Evolutionary conservation across 306 rosid species (phyloP).

Genomic region (Prunus fruticosa): DNA sequence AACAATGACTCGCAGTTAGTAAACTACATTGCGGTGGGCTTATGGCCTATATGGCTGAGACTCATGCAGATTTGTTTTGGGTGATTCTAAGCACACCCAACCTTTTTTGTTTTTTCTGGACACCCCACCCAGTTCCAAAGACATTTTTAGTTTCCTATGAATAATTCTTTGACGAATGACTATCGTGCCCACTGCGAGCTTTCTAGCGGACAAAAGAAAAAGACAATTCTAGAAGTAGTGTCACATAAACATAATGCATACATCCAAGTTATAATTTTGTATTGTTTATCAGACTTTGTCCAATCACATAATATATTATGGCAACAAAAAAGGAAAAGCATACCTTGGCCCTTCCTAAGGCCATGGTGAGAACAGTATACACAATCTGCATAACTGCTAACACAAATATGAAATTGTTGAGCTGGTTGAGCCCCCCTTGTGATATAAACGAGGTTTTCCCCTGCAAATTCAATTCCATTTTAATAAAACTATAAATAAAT

Average conservation of each 20-base stretch:
- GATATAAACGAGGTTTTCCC: slow-evolving; percentile 54
- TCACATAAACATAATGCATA: not conserved
- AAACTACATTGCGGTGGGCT: no score
- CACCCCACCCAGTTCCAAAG: no score
- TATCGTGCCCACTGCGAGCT: not conserved
- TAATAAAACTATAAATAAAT: not conserved
- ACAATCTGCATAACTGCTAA: slow-evolving; percentile 59
- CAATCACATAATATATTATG: not conserved
- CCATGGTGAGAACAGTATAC: slow-evolving; percentile 56
- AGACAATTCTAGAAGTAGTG: not conserved
- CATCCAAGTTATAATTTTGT: not conserved
- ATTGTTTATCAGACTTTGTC: not conserved
- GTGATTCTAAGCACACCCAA: not conserved
- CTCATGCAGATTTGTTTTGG: not conserved
- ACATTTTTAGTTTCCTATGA: no score
- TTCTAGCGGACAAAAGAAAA: no score
- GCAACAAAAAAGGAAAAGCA: not conserved
- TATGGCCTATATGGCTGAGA: no score
- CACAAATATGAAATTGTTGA: slow-evolving; percentile 50
- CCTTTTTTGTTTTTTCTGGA: not conserved
- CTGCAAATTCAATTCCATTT: slow-evolving; percentile 21
- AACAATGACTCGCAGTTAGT: no score
- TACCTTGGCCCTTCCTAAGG: slow-evolving; percentile 61
- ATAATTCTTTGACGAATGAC: not conserved
- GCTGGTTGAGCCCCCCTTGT: slow-evolving; percentile 46